Evolutionary conservation across 148 eudicot genomes (phyloP).

Genomic region (Linanthus parryae): DNA sequence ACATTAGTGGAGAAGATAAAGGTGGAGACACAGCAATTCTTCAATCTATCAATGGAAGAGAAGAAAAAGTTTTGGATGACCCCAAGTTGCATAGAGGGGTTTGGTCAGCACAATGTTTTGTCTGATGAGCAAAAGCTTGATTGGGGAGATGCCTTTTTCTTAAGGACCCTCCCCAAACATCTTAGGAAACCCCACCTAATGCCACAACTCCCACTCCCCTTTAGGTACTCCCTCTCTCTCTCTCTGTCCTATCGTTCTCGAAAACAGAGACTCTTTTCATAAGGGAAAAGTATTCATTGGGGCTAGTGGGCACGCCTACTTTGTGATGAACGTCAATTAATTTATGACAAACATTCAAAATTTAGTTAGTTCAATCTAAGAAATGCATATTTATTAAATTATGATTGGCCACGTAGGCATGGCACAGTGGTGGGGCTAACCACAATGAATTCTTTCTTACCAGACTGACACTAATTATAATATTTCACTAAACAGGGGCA

Average conservation of each 20-base stretch:
- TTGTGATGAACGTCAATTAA: too few relatives aligned
- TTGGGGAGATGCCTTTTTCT: slow-evolving; percentile 26
- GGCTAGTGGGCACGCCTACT: too few relatives aligned
- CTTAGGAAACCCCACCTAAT: slow-evolving; percentile 18
- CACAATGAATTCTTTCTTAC: too few relatives aligned
- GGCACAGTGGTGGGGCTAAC: too few relatives aligned
- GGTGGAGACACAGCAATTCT: slow-evolving; percentile 18
- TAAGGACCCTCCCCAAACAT: slow-evolving; percentile 8
- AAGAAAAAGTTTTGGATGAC: slow-evolving; percentile 29
- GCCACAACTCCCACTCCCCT: slow-evolving; percentile 26
- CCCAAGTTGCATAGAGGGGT: slow-evolving; percentile 23
- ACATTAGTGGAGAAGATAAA: slow-evolving; percentile 23
- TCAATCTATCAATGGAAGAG: slow-evolving; percentile 24
- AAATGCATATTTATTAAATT: too few relatives aligned
- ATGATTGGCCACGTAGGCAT: too few relatives aligned
- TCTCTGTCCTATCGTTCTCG: neutral
- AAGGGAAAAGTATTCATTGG: too few relatives aligned
- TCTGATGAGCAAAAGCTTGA: slow-evolving; percentile 34
- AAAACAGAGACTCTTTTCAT: neutral
- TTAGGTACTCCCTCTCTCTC: slow-evolving; percentile 13
- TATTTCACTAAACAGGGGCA: slow-evolving; percentile 13
- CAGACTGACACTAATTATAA: neutral
- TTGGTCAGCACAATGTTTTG: slow-evolving; percentile 27
- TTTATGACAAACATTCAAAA: neutral
- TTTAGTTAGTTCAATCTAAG: too few relatives aligned